Evolutionary conservation across 2,329 filamentous ascomycete species (phyloP).

Genomic region (Fusarium duplospermum): DNA sequence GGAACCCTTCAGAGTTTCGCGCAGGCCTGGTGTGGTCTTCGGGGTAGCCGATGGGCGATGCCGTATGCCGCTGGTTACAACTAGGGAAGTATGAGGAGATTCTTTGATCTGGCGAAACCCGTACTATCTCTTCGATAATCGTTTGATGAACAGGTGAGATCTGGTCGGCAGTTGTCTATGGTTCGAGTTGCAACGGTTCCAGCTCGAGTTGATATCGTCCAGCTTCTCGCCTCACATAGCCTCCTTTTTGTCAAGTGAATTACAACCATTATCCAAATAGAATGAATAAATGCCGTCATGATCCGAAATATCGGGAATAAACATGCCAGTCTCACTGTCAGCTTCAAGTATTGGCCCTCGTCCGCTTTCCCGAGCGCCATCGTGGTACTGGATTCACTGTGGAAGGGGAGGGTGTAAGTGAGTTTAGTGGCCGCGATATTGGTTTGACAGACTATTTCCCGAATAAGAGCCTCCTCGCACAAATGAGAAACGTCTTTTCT

Average conservation of each 20-base stretch:
- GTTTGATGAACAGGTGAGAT: neutral
- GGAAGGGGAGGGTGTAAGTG: slow-evolving; percentile 4
- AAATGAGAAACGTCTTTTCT: neutral
- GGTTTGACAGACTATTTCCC: slow-evolving; percentile 2
- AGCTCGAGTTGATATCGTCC: neutral
- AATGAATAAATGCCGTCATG: slow-evolving; percentile 4
- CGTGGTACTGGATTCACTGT: slow-evolving; percentile 32
- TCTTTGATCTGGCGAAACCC: neutral
- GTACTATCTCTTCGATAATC: neutral
- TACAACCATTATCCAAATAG: neutral
- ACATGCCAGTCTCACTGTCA: slow-evolving; percentile 16
- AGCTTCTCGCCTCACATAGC: neutral
- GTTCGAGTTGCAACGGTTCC: neutral
- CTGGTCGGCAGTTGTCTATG: neutral
- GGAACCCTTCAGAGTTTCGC: neutral
- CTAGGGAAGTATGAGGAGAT: neutral
- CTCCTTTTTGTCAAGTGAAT: neutral
- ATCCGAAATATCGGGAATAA: slow-evolving; percentile 2
- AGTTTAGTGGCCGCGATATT: slow-evolving; percentile 27
- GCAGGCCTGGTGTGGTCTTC: neutral
- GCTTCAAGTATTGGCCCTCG: slow-evolving; percentile 30
- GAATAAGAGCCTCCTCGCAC: neutral
- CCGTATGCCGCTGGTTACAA: neutral
- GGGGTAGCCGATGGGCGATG: neutral
- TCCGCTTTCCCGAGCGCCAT: slow-evolving; percentile 23